Conservation (phyloP, 371 early-diverging fungal species). For the Apophysomyces variabilis region DNA sequence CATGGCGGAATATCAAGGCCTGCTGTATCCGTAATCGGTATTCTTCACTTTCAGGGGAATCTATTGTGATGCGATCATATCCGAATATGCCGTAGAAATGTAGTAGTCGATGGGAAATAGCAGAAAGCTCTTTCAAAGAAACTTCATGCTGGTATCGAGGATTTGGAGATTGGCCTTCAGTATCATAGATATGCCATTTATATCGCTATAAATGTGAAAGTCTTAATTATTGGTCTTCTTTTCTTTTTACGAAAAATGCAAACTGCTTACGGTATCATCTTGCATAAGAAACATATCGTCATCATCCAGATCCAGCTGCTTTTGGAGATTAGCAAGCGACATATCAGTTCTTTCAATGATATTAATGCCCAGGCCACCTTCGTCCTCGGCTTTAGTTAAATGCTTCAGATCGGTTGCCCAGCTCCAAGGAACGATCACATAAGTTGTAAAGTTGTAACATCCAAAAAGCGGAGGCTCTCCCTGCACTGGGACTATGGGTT, state of each 20-base stretch:
- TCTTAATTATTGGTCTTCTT: too few species aligned
- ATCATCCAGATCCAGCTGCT: constrained; percentile 18
- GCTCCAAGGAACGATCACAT: constrained; percentile 33
- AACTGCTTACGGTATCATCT: constrained; percentile 29
- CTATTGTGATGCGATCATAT: constrained; percentile 26
- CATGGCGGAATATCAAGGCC: constrained; percentile 28
- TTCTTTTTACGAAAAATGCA: background rate
- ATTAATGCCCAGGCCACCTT: constrained; percentile 30
- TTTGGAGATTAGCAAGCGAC: constrained; percentile 21
- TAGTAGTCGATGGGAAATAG: constrained; percentile 24
- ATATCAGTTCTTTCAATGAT: constrained; percentile 33
- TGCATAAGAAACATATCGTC: constrained; percentile 35
- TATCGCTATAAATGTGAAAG: constrained; percentile 23
- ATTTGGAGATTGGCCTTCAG: constrained; percentile 17
- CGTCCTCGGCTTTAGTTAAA: constrained; percentile 21
- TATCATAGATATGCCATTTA: constrained; percentile 34
- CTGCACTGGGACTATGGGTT: constrained; percentile 17
- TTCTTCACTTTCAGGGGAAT: constrained; percentile 22
- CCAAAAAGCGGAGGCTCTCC: constrained; percentile 25
- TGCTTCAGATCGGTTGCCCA: constrained; percentile 31
- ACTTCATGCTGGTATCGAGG: constrained; percentile 31
- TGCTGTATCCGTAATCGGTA: constrained; percentile 31
- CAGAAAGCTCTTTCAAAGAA: constrained; percentile 21
- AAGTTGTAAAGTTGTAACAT: constrained; percentile 32
- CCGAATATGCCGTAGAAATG: constrained; percentile 40